Percentiles rank a stretch among this genome's conserved stretches.
Evolutionary conservation across 495 filamentous ascomycete species (phyloP).

Genomic region (Penicillium roqueforti): DNA sequence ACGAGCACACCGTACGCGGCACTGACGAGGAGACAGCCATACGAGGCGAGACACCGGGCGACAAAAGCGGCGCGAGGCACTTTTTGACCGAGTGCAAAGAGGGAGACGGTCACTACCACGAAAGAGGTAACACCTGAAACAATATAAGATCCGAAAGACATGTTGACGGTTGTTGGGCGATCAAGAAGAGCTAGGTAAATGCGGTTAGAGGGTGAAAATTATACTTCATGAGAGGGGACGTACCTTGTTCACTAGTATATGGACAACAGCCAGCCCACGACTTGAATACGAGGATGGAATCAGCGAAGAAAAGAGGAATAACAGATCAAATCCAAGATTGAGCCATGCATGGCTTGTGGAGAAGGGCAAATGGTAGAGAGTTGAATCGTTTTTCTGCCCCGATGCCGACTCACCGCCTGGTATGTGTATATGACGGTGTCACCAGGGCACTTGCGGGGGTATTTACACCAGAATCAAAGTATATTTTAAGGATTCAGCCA

Average conservation of each 20-base stretch:
- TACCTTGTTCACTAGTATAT: background rate
- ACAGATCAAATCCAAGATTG: conserved; percentile 1
- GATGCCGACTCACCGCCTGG: conserved; percentile 8
- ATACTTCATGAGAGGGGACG: background rate
- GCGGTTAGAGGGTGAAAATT: background rate
- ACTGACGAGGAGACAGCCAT: conserved; percentile 58
- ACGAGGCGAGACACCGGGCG: conserved; percentile 68
- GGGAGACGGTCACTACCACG: conserved; percentile 49
- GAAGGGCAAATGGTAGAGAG: conserved; percentile 5
- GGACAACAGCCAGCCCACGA: conserved; percentile 1
- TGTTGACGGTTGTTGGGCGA: conserved; percentile 20
- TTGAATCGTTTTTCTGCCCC: conserved; percentile 11
- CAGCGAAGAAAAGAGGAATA: background rate
- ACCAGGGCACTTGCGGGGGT: background rate
- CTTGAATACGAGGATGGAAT: background rate
- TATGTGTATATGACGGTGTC: conserved; percentile 3
- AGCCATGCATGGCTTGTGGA: conserved; percentile 11
- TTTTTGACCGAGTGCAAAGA: conserved; percentile 54
- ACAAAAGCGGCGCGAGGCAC: conserved; percentile 59
- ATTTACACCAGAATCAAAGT: background rate
- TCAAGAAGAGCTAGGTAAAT: conserved; percentile 2
- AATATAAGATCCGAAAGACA: conserved; percentile 45
- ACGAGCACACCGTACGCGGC: conserved; percentile 75
- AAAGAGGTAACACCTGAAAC: conserved; percentile 53
- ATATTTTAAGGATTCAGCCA: background rate